Base-by-base conservation (phyloP, 441 rosid genomes). In the Pelargonium citronellum region DNA sequence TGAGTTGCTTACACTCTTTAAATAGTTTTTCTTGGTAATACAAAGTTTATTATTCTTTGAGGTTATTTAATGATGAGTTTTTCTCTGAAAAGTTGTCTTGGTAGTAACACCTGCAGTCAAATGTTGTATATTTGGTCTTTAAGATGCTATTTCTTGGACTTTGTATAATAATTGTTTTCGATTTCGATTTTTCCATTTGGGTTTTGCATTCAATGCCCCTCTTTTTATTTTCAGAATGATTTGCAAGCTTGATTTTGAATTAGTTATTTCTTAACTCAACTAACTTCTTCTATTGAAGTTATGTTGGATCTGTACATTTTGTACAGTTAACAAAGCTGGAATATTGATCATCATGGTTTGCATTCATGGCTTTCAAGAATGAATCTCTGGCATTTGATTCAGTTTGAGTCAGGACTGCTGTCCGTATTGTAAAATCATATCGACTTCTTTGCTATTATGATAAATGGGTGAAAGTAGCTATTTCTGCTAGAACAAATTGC, bases 51-150 rank as follows among this genome's bases (percentile, higher is more conserved):
- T 27, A 27, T 63, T 9, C 24, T 10, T 24, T 27, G 41, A 30
- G 27, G 37, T 61, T 24, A 2, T 61, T 24, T 24, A 22, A 4
- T 22, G 49, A 37, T 7, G 12, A 24, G 11, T 3, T 2, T 2
- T 58, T 61, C 39, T 27, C 10, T 63, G 43, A 63, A 30, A 63
- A 39, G 44, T 63, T 11, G 15, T 12, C 43, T 63, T 63, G 66
- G 19, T 22, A 22, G n/a, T 22, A 60, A 60, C 8, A 11, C 16
- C 13, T 62, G 66, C 41, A 3, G 66, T 49, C 57, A n/a, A 49
- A 13, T 49, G 0, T 49, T 49, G 55, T 49, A 13, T 13, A 49
- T 44, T 44, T 49, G 16, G 55, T 49, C 15, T 11, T 49, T 44
- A 2, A 44, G 49, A 44, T 44, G 49, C 41, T 44, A 11, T 44